These are phyloP conservation scores for Linderina pennispora DNA, from an alignment of 192 early-diverging fungal genomes.

Conservation along the genomic window DNA sequence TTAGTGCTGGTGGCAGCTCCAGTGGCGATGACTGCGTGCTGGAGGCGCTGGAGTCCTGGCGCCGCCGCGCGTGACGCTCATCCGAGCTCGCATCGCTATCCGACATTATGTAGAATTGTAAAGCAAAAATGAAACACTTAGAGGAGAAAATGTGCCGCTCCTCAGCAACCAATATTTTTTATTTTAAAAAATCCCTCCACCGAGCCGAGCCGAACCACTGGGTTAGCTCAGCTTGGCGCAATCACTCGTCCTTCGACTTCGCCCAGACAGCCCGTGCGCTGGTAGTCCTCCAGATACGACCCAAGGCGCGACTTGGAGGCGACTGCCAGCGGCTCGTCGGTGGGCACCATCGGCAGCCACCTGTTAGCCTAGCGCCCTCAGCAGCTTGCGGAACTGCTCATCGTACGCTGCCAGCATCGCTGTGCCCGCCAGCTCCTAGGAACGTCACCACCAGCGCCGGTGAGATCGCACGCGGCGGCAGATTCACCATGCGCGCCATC, in stretches of 20 bases:
- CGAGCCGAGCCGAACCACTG: too few species aligned
- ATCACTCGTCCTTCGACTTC: constrained; percentile 67
- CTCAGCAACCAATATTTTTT: too few species aligned
- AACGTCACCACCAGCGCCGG: constrained; percentile 35
- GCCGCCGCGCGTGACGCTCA: neutral
- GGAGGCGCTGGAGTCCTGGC: neutral
- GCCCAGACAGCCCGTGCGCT: constrained; percentile 67
- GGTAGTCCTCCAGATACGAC: constrained; percentile 69
- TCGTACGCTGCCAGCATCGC: constrained; percentile 27
- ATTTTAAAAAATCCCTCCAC: neutral
- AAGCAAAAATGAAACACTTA: too few species aligned
- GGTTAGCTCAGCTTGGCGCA: constrained; percentile 8
- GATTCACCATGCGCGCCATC: constrained; percentile 37
- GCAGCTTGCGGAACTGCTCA: constrained; percentile 20
- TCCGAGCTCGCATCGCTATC: constrained; percentile 2
- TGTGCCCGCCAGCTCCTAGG: constrained; percentile 30
- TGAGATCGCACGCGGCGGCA: constrained; percentile 27
- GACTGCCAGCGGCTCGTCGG: constrained; percentile 57
- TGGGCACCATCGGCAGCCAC: constrained; percentile 65
- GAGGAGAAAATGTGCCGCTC: too few species aligned
- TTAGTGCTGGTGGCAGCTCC: neutral
- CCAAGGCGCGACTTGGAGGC: constrained; percentile 59
- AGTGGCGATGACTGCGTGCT: neutral
- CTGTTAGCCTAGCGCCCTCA: constrained; percentile 55
- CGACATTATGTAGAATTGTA: too few species aligned